Conservation (phyloP, 1,284 basidiomycete genomes). For the Cryptococcus hybrid region DNA sequence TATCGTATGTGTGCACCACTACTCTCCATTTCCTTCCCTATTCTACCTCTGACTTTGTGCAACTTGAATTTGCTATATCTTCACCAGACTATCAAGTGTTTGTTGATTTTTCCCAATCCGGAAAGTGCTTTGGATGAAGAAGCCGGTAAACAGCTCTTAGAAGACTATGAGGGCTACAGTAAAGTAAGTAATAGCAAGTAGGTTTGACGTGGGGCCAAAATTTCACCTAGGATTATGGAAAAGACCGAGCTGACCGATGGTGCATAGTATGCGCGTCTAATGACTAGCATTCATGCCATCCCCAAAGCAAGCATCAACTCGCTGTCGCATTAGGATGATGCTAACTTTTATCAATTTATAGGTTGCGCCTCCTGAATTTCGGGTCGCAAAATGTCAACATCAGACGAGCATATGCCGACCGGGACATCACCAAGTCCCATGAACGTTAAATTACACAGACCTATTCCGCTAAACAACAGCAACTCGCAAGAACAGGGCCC, state of each 20-base stretch:
- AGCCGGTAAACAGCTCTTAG: conserved; percentile 83
- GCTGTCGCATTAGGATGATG: neutral
- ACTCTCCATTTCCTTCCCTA: neutral
- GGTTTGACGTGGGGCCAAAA: neutral
- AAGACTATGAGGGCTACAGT: conserved; percentile 83
- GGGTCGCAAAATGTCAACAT: conserved; percentile 26
- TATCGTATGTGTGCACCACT: conserved; percentile 51
- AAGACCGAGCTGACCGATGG: neutral
- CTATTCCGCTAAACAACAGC: conserved; percentile 27
- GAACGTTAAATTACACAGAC: conserved; percentile 4
- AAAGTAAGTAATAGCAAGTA: conserved; percentile 42
- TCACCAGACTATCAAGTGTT: conserved; percentile 74
- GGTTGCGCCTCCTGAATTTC: conserved; percentile 21
- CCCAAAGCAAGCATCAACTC: conserved; percentile 33
- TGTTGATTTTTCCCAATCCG: conserved; percentile 93
- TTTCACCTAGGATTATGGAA: neutral
- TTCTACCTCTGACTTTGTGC: too few relatives aligned
- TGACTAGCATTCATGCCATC: conserved; percentile 43
- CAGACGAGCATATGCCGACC: too few relatives aligned
- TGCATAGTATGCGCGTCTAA: conserved; percentile 33
- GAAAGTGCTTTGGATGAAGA: conserved; percentile 94
- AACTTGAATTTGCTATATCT: neutral
- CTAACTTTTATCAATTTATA: neutral
- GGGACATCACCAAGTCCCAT: too few relatives aligned
- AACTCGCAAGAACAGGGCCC: conserved; percentile 38